Evolutionary conservation across 2,329 filamentous ascomycete genomes (phyloP).

Genomic region (Alternaria arbusti): DNA sequence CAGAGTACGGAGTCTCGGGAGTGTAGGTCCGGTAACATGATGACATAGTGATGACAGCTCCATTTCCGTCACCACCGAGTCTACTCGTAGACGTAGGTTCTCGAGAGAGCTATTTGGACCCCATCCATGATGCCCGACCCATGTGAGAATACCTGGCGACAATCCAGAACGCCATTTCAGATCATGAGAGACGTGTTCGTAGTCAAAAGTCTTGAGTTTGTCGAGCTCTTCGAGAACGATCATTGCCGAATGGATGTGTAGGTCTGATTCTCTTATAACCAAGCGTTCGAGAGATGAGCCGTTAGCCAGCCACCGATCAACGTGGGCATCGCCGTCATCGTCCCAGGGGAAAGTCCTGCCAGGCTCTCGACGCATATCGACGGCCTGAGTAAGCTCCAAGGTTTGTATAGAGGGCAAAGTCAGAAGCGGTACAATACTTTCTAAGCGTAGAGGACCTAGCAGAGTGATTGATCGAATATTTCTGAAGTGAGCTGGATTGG

Average conservation of each 20-base stretch:
- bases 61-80: not conserved
- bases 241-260: not conserved
- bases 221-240: not conserved
- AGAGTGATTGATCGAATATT: conserved; percentile 7
- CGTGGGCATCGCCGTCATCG: not conserved
- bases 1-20: not conserved
- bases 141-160: not conserved
- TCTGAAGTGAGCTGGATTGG: conserved; percentile 2
- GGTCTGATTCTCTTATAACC: not conserved
- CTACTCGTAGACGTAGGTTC: not conserved
- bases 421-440: conserved; percentile 15
- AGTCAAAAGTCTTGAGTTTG: conserved; percentile 7
- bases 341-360: conserved; percentile 4
- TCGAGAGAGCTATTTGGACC: not conserved
- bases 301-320: not conserved
- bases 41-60: not conserved
- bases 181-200: conserved; percentile 4
- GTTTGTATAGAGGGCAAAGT: conserved; percentile 7
- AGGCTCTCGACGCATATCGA: conserved; percentile 4
- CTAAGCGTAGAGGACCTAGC: conserved; percentile 9
- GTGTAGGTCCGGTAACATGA: not conserved
- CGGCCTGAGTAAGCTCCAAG: not conserved
- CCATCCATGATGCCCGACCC: not conserved
- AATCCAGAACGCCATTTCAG: not conserved
- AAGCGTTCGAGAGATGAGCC: conserved; percentile 11